Evolutionary conservation across 2,329 filamentous ascomycete species (phyloP).

Genomic region (Nannizzia gypsea): DNA sequence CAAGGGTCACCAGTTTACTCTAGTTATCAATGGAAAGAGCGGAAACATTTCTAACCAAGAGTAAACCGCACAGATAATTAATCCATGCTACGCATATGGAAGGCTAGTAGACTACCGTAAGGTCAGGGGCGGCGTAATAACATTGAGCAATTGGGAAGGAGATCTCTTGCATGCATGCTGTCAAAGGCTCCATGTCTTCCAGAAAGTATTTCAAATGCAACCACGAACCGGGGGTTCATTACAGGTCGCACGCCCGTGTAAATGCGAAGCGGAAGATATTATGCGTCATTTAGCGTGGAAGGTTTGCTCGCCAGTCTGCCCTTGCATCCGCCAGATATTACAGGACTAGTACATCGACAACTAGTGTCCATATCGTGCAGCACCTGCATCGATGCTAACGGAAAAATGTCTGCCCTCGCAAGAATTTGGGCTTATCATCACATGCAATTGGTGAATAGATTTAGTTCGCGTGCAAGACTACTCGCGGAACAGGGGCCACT

Average conservation of each 20-base stretch:
- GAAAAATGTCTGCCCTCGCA: background rate
- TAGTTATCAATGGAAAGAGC: background rate
- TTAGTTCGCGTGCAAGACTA: background rate
- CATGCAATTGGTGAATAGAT: background rate
- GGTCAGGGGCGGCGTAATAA: background rate
- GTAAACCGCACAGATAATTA: background rate
- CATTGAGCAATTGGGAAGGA: background rate
- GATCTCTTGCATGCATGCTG: background rate
- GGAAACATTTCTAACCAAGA: background rate
- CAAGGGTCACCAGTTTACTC: background rate
- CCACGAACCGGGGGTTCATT: background rate
- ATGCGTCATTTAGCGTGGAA: slow-evolving; percentile 2
- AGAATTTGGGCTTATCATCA: background rate
- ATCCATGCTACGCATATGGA: background rate
- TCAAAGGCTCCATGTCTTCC: background rate
- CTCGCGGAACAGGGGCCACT: slow-evolving; percentile 1
- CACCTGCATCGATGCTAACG: background rate
- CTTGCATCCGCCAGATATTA: slow-evolving; percentile 1
- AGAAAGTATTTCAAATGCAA: background rate
- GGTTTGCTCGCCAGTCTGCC: background rate
- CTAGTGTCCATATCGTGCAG: background rate
- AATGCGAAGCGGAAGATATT: background rate
- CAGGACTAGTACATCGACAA: background rate
- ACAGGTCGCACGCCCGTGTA: background rate
- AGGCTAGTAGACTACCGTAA: background rate